A percentile compares a stretch with the other conserved stretches of the same genome.
Conservation (phyloP, 371 early-diverging fungal species). For the Mortierella sp. region DNA sequence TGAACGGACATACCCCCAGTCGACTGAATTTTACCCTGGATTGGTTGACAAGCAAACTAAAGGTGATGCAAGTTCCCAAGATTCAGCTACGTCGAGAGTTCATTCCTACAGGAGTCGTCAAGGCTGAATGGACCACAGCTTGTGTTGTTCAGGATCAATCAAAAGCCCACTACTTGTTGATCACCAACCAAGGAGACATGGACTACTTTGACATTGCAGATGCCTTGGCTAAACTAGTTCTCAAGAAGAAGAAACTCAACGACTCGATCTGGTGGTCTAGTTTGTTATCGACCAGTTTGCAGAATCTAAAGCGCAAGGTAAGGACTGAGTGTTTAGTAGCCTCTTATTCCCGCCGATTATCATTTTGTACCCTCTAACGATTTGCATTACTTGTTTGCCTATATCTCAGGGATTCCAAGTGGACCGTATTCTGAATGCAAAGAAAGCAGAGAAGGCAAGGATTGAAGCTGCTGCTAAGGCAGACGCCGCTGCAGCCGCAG, state of each 20-base stretch:
- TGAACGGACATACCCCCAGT: conserved; percentile 72
- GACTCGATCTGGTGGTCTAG: conserved; percentile 54
- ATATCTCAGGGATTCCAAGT: conserved; percentile 94
- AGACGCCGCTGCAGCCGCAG: conserved; percentile 31
- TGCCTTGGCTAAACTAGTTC: conserved; percentile 56
- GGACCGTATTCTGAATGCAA: conserved; percentile 83
- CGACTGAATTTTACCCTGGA: conserved; percentile 61
- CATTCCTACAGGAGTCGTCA: conserved; percentile 60
- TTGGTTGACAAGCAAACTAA: conserved; percentile 63
- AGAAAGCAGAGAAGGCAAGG: conserved; percentile 55
- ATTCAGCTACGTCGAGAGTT: conserved; percentile 78
- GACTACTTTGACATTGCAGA: conserved; percentile 88
- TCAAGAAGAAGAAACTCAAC: conserved; percentile 43
- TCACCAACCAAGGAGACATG: conserved; percentile 70
- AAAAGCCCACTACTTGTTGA: conserved; percentile 60
- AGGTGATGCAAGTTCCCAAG: conserved; percentile 61
- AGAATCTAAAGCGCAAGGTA: conserved; percentile 53
- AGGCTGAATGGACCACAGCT: conserved; percentile 73
- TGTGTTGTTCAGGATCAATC: conserved; percentile 65
- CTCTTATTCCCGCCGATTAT: too few relatives aligned
- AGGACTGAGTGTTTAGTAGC: too few relatives aligned
- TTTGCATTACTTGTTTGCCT: too few relatives aligned
- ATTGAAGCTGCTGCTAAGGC: conserved; percentile 49
- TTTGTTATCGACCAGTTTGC: conserved; percentile 40
- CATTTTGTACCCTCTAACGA: conserved; percentile 67